Evolutionary conservation across 83 land plant genomes (phyloP), one percentile per base, ranked within the genome.

Genomic region (Larix sibirica): DNA sequence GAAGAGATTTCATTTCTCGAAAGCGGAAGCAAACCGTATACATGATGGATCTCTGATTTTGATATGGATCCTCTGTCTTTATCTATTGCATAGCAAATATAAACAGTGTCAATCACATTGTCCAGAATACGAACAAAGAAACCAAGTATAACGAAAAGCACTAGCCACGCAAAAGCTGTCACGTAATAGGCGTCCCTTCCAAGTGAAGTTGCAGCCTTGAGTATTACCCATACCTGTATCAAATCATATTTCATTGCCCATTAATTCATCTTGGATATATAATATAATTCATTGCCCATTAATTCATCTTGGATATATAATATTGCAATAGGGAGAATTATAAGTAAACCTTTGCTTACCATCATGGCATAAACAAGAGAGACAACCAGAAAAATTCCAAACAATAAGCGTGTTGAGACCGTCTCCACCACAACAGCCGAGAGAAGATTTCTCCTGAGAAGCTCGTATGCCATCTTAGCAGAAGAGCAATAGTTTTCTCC

Each of bases 71-170:
- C 88, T 64, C 47, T 58, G 58, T 90, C 91, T 83, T 83, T 88
- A 81, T 90, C 91, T 70, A 88, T 85, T 50, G 91, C 87, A 70
- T 83, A 90, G 83, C 91, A 85, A 16, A 88, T 83, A 80, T 90
- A 90, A 47, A 90, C 83, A 13, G 91, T 88, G 36, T 90, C 88
- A 10, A 90, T 79, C 13, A 88, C 63, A 75, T 84, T 88, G 82
- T 86, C 86, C 82, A 90, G 58, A 60, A 90, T 81, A 56, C 76
- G 82, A 50, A 76, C 68, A 33, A 87, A 88, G 26, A 83, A 81
- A 5, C 80, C 26, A 24, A 90, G 84, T 20, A 88, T 63, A 9
- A 85, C 59, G 31, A 90, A 70, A 68, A 90, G 64, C 18, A 88
- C n/a, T 33, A 78, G n/a, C 87, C 90, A 87, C 23, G 90, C 82